Conservation (phyloP, 2,329 filamentous ascomycete genomes). For the Aspergillus unguis region DNA sequence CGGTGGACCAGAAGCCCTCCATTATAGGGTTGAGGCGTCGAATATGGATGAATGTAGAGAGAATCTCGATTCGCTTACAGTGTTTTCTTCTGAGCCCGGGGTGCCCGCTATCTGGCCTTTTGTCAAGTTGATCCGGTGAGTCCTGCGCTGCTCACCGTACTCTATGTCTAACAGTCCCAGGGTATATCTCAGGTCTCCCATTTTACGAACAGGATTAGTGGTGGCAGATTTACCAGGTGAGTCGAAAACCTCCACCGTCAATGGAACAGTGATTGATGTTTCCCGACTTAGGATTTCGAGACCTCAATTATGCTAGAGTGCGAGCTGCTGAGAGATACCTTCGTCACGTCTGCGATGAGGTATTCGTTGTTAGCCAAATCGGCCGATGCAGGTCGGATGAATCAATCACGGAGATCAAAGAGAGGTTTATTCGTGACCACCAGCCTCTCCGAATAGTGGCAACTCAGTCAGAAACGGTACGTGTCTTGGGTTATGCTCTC, state of each 20-base stretch:
- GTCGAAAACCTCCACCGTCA: too few species aligned
- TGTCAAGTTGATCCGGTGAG: conserved; percentile 21
- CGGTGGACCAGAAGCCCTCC: conserved; percentile 10
- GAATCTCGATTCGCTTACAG: conserved; percentile 17
- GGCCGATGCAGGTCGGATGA: conserved; percentile 18
- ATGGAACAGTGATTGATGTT: background rate
- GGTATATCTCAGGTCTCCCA: conserved; percentile 19
- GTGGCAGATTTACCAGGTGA: conserved; percentile 24
- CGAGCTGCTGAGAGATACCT: conserved; percentile 23
- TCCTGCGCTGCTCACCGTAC: background rate
- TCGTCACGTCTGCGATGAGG: conserved; percentile 19
- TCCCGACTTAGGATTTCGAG: conserved; percentile 17
- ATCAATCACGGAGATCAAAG: conserved; percentile 17
- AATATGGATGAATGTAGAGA: conserved; percentile 14
- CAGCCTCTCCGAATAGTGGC: conserved; percentile 18
- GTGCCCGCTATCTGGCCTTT: conserved; percentile 21
- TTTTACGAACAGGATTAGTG: conserved; percentile 20
- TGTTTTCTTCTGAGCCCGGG: background rate
- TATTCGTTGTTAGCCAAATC: conserved; percentile 21
- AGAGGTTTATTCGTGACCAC: background rate
- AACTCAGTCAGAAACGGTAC: conserved; percentile 19
- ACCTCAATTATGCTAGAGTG: conserved; percentile 21
- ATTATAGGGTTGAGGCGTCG: conserved; percentile 1
- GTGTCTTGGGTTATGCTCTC: background rate
- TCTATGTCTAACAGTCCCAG: conserved; percentile 10